Percentiles rank a stretch among this genome's conserved stretches.
Evolutionary conservation across 148 eudicot species (phyloP).

Genomic region (Vaccinium myrtillus): DNA sequence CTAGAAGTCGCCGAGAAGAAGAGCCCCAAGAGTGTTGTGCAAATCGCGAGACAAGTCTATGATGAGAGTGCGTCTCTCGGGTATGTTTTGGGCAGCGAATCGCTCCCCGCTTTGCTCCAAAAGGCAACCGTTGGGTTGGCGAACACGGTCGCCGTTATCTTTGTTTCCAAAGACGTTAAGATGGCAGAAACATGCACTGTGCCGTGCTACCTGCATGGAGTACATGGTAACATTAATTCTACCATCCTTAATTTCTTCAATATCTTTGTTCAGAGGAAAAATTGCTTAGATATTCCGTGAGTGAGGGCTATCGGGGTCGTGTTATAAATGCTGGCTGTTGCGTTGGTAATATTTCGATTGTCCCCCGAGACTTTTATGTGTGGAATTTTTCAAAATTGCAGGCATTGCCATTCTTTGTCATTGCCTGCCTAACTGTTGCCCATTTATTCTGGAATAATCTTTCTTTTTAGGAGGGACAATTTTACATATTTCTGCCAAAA

Average conservation of each 20-base stretch:
- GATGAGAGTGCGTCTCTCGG: not conserved
- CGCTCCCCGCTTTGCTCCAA: not conserved
- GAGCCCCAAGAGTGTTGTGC: not conserved
- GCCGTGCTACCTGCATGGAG: not conserved
- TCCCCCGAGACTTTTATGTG: no score
- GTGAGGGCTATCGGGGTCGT: no score
- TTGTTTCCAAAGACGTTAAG: not conserved
- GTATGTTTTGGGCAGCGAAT: not conserved
- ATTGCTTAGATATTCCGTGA: no score
- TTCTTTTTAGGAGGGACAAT: no score
- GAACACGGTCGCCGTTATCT: conserved; percentile 5
- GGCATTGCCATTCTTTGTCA: not conserved
- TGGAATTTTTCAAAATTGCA: not conserved
- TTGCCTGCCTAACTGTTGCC: not conserved
- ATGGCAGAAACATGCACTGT: not conserved
- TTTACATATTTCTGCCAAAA: no score
- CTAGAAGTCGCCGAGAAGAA: not conserved
- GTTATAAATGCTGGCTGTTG: not conserved
- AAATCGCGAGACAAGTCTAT: not conserved
- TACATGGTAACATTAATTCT: not conserved
- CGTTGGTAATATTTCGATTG: not conserved
- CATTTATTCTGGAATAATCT: no score
- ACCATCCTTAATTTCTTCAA: not conserved
- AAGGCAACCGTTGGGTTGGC: not conserved
- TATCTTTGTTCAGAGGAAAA: no score